Conservation (phyloP, 495 filamentous ascomycete species). For the Penicillium argentinense region DNA sequence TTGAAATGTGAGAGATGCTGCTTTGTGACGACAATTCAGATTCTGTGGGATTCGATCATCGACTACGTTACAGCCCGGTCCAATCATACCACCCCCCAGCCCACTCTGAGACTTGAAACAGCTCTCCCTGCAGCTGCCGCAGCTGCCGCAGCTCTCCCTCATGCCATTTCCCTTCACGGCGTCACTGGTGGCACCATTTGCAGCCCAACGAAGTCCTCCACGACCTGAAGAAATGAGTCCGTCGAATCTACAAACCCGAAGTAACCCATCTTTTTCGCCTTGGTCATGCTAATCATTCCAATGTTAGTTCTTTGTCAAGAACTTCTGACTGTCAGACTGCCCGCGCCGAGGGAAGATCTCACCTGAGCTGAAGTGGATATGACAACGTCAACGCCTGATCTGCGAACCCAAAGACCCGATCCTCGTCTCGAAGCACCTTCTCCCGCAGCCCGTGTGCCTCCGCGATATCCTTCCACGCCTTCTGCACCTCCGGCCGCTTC, state of each 20-base stretch:
- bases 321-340: neutral
- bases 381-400: conserved; percentile 3
- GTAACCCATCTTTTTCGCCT: conserved; percentile 38
- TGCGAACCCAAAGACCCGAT: conserved; percentile 10
- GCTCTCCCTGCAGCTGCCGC: neutral
- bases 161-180: neutral
- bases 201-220: conserved; percentile 30
- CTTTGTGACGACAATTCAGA: too few species aligned
- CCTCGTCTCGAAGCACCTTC: conserved; percentile 4
- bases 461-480: conserved; percentile 36
- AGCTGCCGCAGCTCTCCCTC: neutral
- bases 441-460: conserved; percentile 14
- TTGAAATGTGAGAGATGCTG: too few species aligned
- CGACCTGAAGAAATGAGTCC: conserved; percentile 34
- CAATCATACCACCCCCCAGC: too few species aligned
- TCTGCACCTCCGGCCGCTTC: conserved; percentile 40
- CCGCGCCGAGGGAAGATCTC: neutral
- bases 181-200: conserved; percentile 32
- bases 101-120: neutral
- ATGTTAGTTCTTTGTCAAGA: too few species aligned
- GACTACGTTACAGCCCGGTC: too few species aligned
- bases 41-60: too few species aligned
- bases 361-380: conserved; percentile 6
- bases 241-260: conserved; percentile 41
- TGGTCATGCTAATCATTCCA: conserved; percentile 30